phyloP scores from a whole-genome alignment of 805 yeast species.

The Wilhelminamyces savonicus region DNA sequence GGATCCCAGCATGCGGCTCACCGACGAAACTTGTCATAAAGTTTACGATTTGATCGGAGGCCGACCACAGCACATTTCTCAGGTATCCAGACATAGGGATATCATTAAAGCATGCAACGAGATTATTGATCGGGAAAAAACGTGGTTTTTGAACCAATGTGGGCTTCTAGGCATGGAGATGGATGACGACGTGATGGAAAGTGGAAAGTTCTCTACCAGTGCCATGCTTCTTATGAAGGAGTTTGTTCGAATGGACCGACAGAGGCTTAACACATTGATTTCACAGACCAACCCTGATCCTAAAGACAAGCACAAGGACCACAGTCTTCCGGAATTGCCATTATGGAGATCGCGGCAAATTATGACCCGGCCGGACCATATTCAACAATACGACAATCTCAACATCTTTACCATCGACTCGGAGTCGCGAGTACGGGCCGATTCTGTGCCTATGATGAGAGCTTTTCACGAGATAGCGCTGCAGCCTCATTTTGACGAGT shows the following conservation, averaged over 20 bases:
- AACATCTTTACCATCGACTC: conserved; percentile 79
- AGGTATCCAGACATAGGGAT: conserved; percentile 56
- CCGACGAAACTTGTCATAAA: conserved; percentile 37
- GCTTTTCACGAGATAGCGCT: conserved; percentile 75
- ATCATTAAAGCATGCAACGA: conserved; percentile 57
- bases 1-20: conserved; percentile 28
- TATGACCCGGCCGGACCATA: conserved; percentile 80
- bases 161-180: conserved; percentile 68
- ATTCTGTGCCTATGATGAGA: conserved; percentile 84
- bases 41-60: conserved; percentile 75
- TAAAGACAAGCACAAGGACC: conserved; percentile 24
- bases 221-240: conserved; percentile 70
- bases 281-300: neutral
- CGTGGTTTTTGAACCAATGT: conserved; percentile 82
- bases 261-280: conserved; percentile 20
- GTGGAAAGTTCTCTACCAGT: conserved; percentile 67
- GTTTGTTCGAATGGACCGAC: conserved; percentile 62
- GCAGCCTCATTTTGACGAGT: conserved; percentile 63
- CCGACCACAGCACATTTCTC: conserved; percentile 73
- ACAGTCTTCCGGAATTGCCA: conserved; percentile 65
- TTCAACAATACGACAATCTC: conserved; percentile 65
- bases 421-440: conserved; percentile 67
- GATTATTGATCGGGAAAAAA: conserved; percentile 72
- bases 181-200: conserved; percentile 89
- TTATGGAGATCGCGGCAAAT: conserved; percentile 79